These are phyloP conservation scores for Paecilomyces formosus DNA, from an alignment of 2,329 filamentous ascomycete genomes.

Conservation along the genomic window DNA sequence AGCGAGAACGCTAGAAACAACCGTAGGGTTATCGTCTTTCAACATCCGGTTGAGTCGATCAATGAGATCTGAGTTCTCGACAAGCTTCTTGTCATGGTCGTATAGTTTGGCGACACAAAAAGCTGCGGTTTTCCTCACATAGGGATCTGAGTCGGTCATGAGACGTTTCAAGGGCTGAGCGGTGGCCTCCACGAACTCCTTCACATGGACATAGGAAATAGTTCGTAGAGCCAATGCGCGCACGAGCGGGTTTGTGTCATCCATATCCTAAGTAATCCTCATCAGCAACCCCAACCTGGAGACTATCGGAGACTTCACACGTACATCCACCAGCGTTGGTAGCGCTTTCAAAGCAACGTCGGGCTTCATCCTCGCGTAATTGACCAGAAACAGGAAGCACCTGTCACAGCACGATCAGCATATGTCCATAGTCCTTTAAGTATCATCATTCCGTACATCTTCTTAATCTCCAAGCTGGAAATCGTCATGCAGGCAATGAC, in stretches of 20 bases:
- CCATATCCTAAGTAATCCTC: slow-evolving; percentile 63
- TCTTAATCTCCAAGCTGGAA: slow-evolving; percentile 94
- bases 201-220: slow-evolving; percentile 95
- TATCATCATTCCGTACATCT: slow-evolving; percentile 61
- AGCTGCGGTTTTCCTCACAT: slow-evolving; percentile 94
- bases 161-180: slow-evolving; percentile 76
- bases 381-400: slow-evolving; percentile 96
- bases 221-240: slow-evolving; percentile 87
- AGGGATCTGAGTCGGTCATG: slow-evolving; percentile 80
- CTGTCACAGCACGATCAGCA: slow-evolving; percentile 39
- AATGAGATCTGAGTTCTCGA: slow-evolving; percentile 86
- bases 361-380: slow-evolving; percentile 90
- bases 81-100: slow-evolving; percentile 85
- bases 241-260: slow-evolving; percentile 84
- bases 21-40: slow-evolving; percentile 92
- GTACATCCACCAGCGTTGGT: slow-evolving; percentile 72
- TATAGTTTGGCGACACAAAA: slow-evolving; percentile 97
- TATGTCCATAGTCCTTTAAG: background rate
- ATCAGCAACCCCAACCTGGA: background rate
- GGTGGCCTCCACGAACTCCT: slow-evolving; percentile 88
- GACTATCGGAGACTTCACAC: slow-evolving; percentile 12
- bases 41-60: slow-evolving; percentile 83
- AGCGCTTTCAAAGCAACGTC: slow-evolving; percentile 91
- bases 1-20: slow-evolving; percentile 88
- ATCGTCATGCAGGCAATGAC: slow-evolving; percentile 95